phyloP scores from a whole-genome alignment of 768 basidiomycete species.

The Lyophyllum semitale region DNA sequence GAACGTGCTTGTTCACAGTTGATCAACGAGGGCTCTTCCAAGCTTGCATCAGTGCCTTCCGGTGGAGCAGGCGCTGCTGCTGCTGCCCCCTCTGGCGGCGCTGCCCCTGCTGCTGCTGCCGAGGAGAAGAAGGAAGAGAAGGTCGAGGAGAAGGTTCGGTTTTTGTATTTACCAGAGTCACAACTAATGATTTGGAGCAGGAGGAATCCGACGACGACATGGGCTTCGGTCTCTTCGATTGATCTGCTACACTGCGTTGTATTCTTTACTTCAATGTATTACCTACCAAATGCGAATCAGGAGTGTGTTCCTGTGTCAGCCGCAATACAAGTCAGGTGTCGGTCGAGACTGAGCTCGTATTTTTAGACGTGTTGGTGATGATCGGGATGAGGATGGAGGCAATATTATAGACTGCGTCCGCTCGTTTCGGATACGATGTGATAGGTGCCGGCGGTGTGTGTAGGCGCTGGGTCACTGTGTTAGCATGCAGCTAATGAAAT shows the following conservation, averaged over 20 bases:
- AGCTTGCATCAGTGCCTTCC: constrained; percentile 96
- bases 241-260: constrained; percentile 26
- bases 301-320: background rate
- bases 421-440: constrained; percentile 1
- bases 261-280: constrained; percentile 10
- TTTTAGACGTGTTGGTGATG: background rate
- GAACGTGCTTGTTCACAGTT: constrained; percentile 46
- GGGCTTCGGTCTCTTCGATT: constrained; percentile 99
- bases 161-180: constrained; percentile 14
- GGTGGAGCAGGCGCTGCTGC: constrained; percentile 75
- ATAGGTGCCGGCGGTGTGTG: constrained; percentile 19
- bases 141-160: constrained; percentile 81
- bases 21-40: constrained; percentile 89
- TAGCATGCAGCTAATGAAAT: too few relatives aligned
- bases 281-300: background rate
- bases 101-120: constrained; percentile 58
- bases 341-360: background rate
- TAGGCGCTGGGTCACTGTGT: too few relatives aligned
- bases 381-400: background rate
- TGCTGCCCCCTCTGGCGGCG: constrained; percentile 53
- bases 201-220: constrained; percentile 98
- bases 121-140: constrained; percentile 89
- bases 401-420: background rate
- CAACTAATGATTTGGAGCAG: constrained; percentile 34
- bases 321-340: background rate